Evolutionary conservation across 208 protist species (phyloP).

Genomic region (Angomonas deanei): DNA sequence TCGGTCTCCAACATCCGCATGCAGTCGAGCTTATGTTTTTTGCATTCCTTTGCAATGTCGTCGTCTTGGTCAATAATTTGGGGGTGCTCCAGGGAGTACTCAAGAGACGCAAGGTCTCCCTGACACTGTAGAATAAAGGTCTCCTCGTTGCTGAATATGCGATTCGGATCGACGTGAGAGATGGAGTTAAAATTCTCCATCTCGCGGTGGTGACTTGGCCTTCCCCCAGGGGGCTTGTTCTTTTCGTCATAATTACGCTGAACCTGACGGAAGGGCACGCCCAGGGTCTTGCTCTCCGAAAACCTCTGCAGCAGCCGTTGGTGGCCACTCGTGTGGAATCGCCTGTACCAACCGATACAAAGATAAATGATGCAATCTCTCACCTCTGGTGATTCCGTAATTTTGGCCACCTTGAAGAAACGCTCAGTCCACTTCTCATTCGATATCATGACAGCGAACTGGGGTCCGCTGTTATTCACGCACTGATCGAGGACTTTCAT

Average conservation of each 20-base stretch:
- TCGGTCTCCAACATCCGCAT: constrained; percentile 79
- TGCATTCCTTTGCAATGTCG: constrained; percentile 79
- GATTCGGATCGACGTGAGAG: constrained; percentile 36
- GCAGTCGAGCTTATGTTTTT: constrained; percentile 69
- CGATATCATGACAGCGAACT: constrained; percentile 72
- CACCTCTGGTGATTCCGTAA: constrained; percentile 30
- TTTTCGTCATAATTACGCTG: constrained; percentile 34
- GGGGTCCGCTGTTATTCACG: constrained; percentile 58
- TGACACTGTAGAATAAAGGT: constrained; percentile 74
- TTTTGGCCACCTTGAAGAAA: constrained; percentile 83
- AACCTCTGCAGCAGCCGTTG: constrained; percentile 71
- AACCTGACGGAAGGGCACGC: constrained; percentile 48
- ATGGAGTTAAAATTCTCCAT: constrained; percentile 34
- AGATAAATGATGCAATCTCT: constrained; percentile 68
- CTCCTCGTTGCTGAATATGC: constrained; percentile 59
- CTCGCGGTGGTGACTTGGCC: background rate
- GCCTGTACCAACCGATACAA: constrained; percentile 69
- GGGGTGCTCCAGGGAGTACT: constrained; percentile 84
- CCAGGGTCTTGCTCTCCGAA: constrained; percentile 60
- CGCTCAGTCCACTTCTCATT: constrained; percentile 86
- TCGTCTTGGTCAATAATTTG: constrained; percentile 65
- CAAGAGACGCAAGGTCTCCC: constrained; percentile 80
- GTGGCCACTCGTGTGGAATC: constrained; percentile 72
- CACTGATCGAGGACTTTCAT: constrained; percentile 77
- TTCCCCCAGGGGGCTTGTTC: constrained; percentile 11